phyloP scores from a whole-genome alignment of 768 basidiomycete species.

The Rossbeevera mucosa region DNA sequence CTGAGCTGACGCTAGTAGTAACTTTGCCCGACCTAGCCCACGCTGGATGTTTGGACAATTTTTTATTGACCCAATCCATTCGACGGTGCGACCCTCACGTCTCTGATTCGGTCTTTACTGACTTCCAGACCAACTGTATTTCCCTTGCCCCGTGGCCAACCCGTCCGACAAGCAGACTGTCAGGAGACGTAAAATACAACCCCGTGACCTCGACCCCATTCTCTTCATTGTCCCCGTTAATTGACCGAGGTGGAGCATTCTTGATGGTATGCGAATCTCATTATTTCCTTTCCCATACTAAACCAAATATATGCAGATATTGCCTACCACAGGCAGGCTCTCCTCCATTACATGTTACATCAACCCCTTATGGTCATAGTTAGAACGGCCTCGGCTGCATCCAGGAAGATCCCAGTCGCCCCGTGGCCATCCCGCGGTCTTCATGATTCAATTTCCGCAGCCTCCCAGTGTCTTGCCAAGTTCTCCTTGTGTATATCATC shows the following conservation, averaged over 20 bases:
- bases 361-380: neutral
- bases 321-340: neutral
- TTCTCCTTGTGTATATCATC: neutral
- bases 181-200: neutral
- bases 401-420: neutral
- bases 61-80: neutral
- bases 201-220: neutral
- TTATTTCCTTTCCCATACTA: neutral
- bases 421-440: neutral
- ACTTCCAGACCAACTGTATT: neutral
- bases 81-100: neutral
- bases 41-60: neutral
- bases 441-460: neutral
- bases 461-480: neutral
- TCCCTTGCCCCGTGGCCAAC: neutral
- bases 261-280: slow-evolving; percentile 1
- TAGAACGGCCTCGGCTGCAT: neutral
- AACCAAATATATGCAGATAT: neutral
- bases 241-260: neutral
- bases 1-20: slow-evolving; percentile 13
- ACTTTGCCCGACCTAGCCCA: neutral
- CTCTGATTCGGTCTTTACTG: neutral
- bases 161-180: neutral
- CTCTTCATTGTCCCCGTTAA: neutral
- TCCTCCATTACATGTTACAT: neutral